These are phyloP conservation scores for Malus fusca DNA, from an alignment of 306 rosid genomes.

Conservation along the genomic window DNA sequence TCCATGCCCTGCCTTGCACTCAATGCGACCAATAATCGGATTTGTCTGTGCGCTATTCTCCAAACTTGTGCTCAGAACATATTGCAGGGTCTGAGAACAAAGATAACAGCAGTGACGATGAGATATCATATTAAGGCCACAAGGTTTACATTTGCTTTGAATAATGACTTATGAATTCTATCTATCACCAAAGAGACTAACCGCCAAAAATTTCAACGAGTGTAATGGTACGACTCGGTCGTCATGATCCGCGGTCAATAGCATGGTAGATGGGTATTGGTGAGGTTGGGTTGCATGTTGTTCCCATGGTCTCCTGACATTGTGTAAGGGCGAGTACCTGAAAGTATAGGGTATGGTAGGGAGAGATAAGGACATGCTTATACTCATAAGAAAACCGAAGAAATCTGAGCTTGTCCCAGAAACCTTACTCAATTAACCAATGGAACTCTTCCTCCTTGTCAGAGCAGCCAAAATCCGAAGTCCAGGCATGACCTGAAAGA, in stretches of 20 bases:
- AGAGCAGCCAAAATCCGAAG: constrained; percentile 85
- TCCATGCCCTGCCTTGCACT: constrained; percentile 85
- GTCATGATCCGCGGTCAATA: constrained; percentile 96
- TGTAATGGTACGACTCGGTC: constrained; percentile 95
- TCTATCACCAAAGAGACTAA: constrained; percentile 25
- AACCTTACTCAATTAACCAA: constrained; percentile 78
- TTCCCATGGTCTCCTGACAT: constrained; percentile 91
- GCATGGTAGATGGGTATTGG: constrained; percentile 89
- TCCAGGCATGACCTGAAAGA: constrained; percentile 88
- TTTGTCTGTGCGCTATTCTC: constrained; percentile 79
- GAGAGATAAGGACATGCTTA: not conserved
- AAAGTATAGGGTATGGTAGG: not conserved
- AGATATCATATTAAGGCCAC: not conserved
- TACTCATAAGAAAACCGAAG: not conserved
- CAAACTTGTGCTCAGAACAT: constrained; percentile 56
- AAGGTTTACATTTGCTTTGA: not conserved
- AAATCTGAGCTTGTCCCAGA: not conserved
- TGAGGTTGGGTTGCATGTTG: constrained; percentile 26
- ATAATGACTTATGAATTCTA: not conserved
- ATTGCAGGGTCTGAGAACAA: constrained; percentile 57
- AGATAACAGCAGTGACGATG: not conserved
- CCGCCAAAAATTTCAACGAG: constrained; percentile 81
- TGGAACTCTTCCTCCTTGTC: constrained; percentile 82
- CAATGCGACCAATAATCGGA: constrained; percentile 87
- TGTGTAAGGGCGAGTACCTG: constrained; percentile 95